Percentiles rank a stretch among this genome's conserved stretches.
Evolutionary conservation across 371 early-diverging fungal genomes (phyloP).

Genomic region (Rhizopus delemar): DNA sequence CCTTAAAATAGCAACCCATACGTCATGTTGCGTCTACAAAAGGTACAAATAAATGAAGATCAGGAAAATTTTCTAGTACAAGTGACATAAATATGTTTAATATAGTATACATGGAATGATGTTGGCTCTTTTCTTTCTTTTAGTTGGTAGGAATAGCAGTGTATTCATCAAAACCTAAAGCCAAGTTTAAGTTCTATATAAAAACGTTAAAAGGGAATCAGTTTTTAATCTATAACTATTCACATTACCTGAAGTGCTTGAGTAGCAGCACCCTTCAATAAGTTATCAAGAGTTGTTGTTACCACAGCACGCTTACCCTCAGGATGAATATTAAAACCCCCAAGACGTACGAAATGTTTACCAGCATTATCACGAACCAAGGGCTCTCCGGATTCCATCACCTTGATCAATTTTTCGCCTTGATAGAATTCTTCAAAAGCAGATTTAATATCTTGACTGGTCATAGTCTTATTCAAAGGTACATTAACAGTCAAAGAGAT

Average conservation of each 20-base stretch:
- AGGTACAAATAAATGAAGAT: not conserved
- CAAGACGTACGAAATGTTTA: conserved; percentile 84
- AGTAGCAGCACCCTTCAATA: conserved; percentile 96
- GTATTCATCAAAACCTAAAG: conserved; percentile 79
- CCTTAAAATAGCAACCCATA: conserved; percentile 2
- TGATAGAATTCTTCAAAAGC: conserved; percentile 73
- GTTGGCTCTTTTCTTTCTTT: conserved; percentile 28
- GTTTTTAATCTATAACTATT: not conserved
- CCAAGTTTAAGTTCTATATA: conserved; percentile 71
- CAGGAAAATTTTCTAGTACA: too few species aligned
- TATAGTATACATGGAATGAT: conserved; percentile 35
- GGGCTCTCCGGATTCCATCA: conserved; percentile 72
- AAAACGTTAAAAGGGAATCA: conserved; percentile 4
- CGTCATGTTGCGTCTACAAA: conserved; percentile 7
- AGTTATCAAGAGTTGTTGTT: conserved; percentile 92
- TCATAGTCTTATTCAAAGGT: conserved; percentile 75
- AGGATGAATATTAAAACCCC: conserved; percentile 87
- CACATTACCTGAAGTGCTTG: conserved; percentile 81
- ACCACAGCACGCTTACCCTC: conserved; percentile 83
- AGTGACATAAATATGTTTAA: conserved; percentile 15
- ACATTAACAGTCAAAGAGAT: conserved; percentile 87
- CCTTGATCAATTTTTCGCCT: conserved; percentile 79
- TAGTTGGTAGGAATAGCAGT: conserved; percentile 68
- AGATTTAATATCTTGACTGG: conserved; percentile 62
- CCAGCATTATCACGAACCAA: conserved; percentile 86